Evolutionary conservation across 2,329 filamentous ascomycete genomes (phyloP).

Genomic region (Sclerotinia subarctica): DNA sequence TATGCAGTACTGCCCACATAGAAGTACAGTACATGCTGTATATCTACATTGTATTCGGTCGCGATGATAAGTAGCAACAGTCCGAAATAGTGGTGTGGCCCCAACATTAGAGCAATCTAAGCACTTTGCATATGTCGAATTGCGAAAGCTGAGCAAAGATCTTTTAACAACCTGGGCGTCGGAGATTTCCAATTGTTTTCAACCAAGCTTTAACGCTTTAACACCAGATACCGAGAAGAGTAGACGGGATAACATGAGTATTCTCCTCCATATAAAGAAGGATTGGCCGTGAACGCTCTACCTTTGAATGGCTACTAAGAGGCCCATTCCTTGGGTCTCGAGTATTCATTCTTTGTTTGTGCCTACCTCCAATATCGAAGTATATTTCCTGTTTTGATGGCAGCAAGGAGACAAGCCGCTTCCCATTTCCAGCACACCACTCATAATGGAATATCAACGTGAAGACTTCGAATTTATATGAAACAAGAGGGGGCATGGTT

Average conservation of each 20-base stretch:
- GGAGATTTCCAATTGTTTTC: background rate
- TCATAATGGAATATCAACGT: no score
- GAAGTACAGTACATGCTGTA: background rate
- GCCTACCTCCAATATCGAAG: background rate
- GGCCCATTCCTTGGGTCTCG: background rate
- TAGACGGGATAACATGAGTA: background rate
- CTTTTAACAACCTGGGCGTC: background rate
- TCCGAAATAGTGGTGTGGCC: background rate
- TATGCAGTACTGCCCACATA: background rate
- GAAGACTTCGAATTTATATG: no score
- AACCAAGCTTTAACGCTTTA: constrained; percentile 1
- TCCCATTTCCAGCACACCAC: background rate
- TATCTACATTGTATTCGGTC: background rate
- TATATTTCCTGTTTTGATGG: background rate
- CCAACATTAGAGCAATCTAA: background rate
- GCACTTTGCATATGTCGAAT: background rate
- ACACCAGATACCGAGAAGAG: background rate
- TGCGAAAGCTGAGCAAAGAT: background rate
- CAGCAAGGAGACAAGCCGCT: background rate
- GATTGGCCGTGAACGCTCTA: background rate
- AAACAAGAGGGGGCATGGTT: no score
- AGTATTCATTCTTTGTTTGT: background rate
- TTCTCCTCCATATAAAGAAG: background rate
- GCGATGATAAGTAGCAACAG: background rate
- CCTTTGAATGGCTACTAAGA: background rate